Evolutionary conservation across 352 stramenopile genomes (phyloP).

Genomic region (Globisporangium solare): DNA sequence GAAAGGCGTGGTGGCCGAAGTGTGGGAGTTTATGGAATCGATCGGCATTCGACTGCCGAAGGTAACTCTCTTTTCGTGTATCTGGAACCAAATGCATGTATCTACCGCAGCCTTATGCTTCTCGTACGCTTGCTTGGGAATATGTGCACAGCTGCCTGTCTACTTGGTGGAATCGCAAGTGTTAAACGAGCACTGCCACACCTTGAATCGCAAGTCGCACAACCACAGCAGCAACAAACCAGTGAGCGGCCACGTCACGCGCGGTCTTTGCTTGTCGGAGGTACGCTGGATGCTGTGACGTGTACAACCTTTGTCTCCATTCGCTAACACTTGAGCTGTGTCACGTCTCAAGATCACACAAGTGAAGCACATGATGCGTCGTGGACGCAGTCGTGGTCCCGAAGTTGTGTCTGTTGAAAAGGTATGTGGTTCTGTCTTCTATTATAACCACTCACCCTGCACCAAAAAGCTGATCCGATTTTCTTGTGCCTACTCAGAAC

Average conservation of each 20-base stretch:
- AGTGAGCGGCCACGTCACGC: constrained; percentile 33
- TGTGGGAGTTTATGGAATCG: constrained; percentile 66
- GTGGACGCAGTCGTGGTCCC: constrained; percentile 28
- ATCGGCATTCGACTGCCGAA: constrained; percentile 61
- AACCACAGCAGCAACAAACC: constrained; percentile 28
- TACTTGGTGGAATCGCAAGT: constrained; percentile 58
- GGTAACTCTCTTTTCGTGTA: constrained; percentile 10
- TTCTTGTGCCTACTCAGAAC: constrained; percentile 25
- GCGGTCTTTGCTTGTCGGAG: constrained; percentile 51
- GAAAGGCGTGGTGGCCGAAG: constrained; percentile 41
- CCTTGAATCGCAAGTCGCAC: constrained; percentile 16
- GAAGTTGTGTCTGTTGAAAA: constrained; percentile 47
- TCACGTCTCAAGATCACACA: constrained; percentile 24
- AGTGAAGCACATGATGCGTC: constrained; percentile 45
- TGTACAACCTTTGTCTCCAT: neutral
- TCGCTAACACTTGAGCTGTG: neutral
- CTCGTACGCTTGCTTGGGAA: neutral
- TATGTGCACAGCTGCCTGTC: constrained; percentile 38
- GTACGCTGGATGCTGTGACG: neutral
- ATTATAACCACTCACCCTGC: neutral
- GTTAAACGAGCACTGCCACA: constrained; percentile 42
- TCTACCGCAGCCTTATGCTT: neutral
- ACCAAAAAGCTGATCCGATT: neutral
- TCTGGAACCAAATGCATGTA: no score
- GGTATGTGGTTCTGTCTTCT: constrained; percentile 15